These are phyloP conservation scores for Fusarium decemcellulare DNA, from an alignment of 2,329 filamentous ascomycete species.

Conservation along the genomic window DNA sequence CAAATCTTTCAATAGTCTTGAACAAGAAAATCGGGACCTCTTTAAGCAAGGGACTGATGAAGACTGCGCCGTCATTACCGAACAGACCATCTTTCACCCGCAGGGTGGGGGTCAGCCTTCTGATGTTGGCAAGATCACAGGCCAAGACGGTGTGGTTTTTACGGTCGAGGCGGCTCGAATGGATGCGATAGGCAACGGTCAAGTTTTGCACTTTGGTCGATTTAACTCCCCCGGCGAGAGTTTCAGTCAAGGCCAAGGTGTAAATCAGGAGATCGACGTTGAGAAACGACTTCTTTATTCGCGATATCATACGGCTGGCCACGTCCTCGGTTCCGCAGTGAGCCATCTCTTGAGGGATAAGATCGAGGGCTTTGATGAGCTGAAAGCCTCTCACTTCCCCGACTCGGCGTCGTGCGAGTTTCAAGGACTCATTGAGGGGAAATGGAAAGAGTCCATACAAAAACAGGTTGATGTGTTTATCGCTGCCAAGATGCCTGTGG, in stretches of 20 bases:
- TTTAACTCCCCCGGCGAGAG: constrained; percentile 55
- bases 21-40: constrained; percentile 65
- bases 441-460: constrained; percentile 75
- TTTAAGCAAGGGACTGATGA: constrained; percentile 69
- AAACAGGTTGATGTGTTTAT: constrained; percentile 71
- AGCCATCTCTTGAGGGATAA: constrained; percentile 67
- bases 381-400: constrained; percentile 81
- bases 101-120: constrained; percentile 83
- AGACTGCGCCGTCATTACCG: constrained; percentile 71
- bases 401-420: constrained; percentile 79
- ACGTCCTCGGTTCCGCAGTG: constrained; percentile 79
- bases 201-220: constrained; percentile 76
- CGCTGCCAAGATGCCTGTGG: constrained; percentile 67
- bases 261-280: constrained; percentile 72
- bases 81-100: constrained; percentile 80
- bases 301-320: constrained; percentile 80
- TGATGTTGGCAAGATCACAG: constrained; percentile 72
- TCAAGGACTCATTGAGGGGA: constrained; percentile 74
- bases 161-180: constrained; percentile 70
- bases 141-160: constrained; percentile 54
- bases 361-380: constrained; percentile 71
- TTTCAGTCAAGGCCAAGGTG: constrained; percentile 59
- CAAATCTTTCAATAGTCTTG: constrained; percentile 63
- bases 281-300: constrained; percentile 75
- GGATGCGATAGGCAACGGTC: constrained; percentile 62